Evolutionary conservation across 164 flowering plant genomes (phyloP).

Genomic region (Echeveria elegans): DNA sequence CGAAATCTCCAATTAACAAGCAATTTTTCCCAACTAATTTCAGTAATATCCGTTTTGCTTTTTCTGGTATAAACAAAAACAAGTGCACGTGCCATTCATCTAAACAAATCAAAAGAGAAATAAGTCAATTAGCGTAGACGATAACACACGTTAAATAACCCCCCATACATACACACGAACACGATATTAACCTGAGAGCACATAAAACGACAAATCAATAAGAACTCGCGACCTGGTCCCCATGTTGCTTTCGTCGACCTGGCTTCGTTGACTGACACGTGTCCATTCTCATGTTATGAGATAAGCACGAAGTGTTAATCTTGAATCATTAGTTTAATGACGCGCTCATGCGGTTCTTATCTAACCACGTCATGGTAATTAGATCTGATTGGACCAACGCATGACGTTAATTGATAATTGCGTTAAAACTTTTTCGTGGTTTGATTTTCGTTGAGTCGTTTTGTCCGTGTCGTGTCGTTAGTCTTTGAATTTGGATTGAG

Average conservation of each 20-base stretch:
- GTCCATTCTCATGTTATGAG: neutral
- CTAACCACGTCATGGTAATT: neutral
- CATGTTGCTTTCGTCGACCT: neutral
- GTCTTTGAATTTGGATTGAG: neutral
- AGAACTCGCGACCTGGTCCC: neutral
- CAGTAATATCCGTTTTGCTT: neutral
- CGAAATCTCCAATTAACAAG: neutral
- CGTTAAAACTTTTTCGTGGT: neutral
- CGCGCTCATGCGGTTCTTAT: slow-evolving; percentile 6
- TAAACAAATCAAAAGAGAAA: neutral
- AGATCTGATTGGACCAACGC: neutral
- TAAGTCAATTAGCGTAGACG: neutral
- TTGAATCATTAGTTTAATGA: neutral
- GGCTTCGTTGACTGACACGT: neutral
- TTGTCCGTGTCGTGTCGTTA: neutral
- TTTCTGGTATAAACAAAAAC: neutral
- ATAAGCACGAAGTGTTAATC: neutral
- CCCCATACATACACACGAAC: neutral
- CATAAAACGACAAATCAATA: neutral
- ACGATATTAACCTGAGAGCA: neutral
- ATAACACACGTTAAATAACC: slow-evolving; percentile 4
- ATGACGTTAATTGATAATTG: slow-evolving; percentile 4
- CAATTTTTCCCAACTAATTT: neutral
- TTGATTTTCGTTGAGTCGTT: neutral
- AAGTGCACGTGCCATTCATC: slow-evolving; percentile 6